Percentiles rank a stretch among this genome's conserved stretches.
Conservation (phyloP, 331 rosid species). For the Rosa hybrid region DNA sequence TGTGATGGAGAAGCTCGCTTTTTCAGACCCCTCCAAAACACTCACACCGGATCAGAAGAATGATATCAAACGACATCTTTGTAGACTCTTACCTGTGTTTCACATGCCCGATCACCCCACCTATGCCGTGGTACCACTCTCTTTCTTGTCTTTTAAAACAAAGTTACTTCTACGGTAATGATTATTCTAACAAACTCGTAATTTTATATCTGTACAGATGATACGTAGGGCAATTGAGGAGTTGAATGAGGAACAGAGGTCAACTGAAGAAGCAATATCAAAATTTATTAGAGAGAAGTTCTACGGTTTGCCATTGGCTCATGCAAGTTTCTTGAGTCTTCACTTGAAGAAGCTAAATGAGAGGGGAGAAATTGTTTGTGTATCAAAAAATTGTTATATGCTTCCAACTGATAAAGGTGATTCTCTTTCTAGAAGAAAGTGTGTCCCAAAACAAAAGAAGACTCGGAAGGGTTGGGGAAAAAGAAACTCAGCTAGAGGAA, state of each 20-base stretch:
- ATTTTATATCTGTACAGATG: conserved; percentile 25
- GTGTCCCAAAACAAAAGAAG: not conserved
- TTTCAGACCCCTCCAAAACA: not conserved
- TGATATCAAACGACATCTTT: not conserved
- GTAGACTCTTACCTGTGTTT: conserved; percentile 10
- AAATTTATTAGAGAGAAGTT: conserved; percentile 21
- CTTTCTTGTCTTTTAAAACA: not conserved
- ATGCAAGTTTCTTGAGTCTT: conserved; percentile 17
- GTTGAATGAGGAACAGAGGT: conserved; percentile 29
- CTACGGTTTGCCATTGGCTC: conserved; percentile 35
- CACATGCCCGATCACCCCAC: conserved; percentile 25
- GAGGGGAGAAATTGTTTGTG: conserved; percentile 22
- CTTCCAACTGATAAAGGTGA: not conserved
- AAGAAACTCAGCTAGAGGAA: no score
- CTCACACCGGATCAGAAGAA: conserved; percentile 1
- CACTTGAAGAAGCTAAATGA: conserved; percentile 38
- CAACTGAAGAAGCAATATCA: conserved; percentile 32
- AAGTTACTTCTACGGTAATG: conserved; percentile 1
- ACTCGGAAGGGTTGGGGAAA: no score
- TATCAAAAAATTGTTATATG: conserved; percentile 24
- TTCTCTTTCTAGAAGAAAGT: conserved; percentile 3
- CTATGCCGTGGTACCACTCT: conserved; percentile 25
- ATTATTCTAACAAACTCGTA: not conserved
- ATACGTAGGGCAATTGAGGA: conserved; percentile 26
- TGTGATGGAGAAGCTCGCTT: not conserved